phyloP scores from a whole-genome alignment of 2,329 filamentous ascomycete genomes.

The Anisogramma anomala region DNA sequence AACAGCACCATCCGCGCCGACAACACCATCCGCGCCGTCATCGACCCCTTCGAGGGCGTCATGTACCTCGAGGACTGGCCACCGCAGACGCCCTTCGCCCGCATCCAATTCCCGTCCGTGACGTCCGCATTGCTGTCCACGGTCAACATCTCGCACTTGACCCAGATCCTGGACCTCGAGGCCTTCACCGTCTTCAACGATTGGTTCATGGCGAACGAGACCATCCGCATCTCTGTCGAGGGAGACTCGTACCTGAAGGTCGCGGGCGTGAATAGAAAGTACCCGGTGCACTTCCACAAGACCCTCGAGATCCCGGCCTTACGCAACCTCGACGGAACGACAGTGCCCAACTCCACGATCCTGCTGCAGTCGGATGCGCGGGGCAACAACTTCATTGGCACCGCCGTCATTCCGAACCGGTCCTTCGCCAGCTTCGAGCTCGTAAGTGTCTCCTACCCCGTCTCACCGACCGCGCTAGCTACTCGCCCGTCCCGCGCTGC shows the following conservation, averaged over 20 bases:
- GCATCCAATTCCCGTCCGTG: conserved; percentile 40
- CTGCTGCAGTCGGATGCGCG: conserved; percentile 27
- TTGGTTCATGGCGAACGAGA: conserved; percentile 39
- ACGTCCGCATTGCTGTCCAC: conserved; percentile 35
- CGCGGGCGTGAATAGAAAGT: conserved; percentile 35
- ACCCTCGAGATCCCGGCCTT: conserved; percentile 38
- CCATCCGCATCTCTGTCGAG: conserved; percentile 37
- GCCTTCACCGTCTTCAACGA: conserved; percentile 45
- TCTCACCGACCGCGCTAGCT: neutral
- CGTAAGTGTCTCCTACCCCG: conserved; percentile 29
- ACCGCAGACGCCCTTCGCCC: conserved; percentile 37
- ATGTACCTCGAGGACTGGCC: conserved; percentile 43
- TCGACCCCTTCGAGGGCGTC: conserved; percentile 38
- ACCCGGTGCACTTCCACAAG: conserved; percentile 45
- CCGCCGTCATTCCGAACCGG: conserved; percentile 49
- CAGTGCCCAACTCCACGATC: conserved; percentile 39
- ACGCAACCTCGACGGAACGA: conserved; percentile 44
- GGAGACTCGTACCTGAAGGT: conserved; percentile 43
- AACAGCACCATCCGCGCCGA: conserved; percentile 44
- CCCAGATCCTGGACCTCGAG: conserved; percentile 33
- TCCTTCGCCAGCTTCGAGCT: conserved; percentile 54
- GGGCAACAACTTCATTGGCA: conserved; percentile 50
- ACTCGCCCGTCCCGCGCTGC: neutral
- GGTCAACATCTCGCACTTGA: conserved; percentile 40
- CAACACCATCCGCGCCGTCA: conserved; percentile 38